Percentiles rank a stretch among this genome's conserved stretches.
Evolutionary conservation across 805 yeast genomes (phyloP).

Genomic region (Kodamaea kakaduensis): DNA sequence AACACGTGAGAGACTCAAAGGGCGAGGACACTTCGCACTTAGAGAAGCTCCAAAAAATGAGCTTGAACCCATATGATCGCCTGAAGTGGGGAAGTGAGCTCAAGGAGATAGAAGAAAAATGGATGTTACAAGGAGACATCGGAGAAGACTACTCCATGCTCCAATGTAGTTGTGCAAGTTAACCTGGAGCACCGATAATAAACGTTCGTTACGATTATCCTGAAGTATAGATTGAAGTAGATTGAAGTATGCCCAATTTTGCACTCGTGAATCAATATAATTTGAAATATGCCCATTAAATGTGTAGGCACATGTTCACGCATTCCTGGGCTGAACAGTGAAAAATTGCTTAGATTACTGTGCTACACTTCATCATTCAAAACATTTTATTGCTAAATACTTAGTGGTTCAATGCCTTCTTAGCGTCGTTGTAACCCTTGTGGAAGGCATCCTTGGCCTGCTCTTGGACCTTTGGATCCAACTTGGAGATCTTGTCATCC

Average conservation of each 20-base stretch:
- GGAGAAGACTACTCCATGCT: conserved; percentile 55
- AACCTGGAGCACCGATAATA: background rate
- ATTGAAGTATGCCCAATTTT: no score
- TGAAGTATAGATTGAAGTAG: no score
- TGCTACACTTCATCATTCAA: background rate
- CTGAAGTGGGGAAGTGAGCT: conserved; percentile 63
- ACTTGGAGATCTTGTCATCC: conserved; percentile 32
- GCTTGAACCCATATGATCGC: conserved; percentile 67
- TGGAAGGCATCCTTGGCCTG: conserved; percentile 40
- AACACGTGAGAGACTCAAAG: conserved; percentile 48
- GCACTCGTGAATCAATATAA: no score
- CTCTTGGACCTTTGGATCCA: conserved; percentile 32
- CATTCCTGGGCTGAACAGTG: no score
- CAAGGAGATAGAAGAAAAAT: conserved; percentile 53
- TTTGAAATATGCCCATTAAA: no score
- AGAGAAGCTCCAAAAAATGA: conserved; percentile 64
- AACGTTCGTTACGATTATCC: no score
- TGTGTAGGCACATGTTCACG: no score
- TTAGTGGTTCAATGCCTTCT: conserved; percentile 20
- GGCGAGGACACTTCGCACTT: conserved; percentile 47
- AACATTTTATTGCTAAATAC: background rate
- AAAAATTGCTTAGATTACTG: no score
- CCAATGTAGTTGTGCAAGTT: conserved; percentile 71
- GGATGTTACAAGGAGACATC: conserved; percentile 50
- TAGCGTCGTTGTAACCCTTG: conserved; percentile 38